Percentiles rank a stretch among this genome's conserved stretches.
These are phyloP conservation scores for Cymbopogon flexuosus DNA, from an alignment of 202 grass and related monocot genomes.

Conservation along the genomic window DNA sequence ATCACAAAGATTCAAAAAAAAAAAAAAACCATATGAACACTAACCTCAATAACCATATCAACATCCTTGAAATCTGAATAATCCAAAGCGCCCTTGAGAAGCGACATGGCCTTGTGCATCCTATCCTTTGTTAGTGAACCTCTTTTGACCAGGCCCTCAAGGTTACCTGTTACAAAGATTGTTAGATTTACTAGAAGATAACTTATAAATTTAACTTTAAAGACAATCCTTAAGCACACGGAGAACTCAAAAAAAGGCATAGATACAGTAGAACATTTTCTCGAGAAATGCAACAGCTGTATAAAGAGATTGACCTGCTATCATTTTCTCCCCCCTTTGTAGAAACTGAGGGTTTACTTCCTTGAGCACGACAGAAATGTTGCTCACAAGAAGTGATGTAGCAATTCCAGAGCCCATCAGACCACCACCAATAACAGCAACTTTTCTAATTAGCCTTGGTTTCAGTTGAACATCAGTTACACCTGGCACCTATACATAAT, in stretches of 20 bases:
- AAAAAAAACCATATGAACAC: neutral
- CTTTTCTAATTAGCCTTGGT: slow-evolving; percentile 83
- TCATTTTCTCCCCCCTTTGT: slow-evolving; percentile 81
- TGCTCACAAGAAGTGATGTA: slow-evolving; percentile 75
- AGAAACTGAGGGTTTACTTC: slow-evolving; percentile 84
- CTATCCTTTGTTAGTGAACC: slow-evolving; percentile 82
- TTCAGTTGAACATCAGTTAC: slow-evolving; percentile 86
- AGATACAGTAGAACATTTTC: neutral
- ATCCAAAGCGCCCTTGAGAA: slow-evolving; percentile 80
- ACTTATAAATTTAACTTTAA: neutral
- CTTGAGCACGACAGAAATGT: slow-evolving; percentile 83
- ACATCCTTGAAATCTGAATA: slow-evolving; percentile 89
- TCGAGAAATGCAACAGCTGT: slow-evolving; percentile 12
- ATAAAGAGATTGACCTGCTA: slow-evolving; percentile 60
- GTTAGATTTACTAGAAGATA: neutral
- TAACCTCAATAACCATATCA: slow-evolving; percentile 99
- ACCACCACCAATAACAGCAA: slow-evolving; percentile 96
- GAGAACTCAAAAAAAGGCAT: neutral
- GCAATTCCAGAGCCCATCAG: slow-evolving; percentile 99
- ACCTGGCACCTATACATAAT: slow-evolving; percentile 72
- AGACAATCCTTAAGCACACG: neutral
- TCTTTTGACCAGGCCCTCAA: slow-evolving; percentile 90
- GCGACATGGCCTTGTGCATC: slow-evolving; percentile 74
- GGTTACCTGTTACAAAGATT: slow-evolving; percentile 55
- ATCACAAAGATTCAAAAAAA: neutral